Conservation (phyloP, 2,329 filamentous ascomycete genomes). For the Trichoderma sp. region DNA sequence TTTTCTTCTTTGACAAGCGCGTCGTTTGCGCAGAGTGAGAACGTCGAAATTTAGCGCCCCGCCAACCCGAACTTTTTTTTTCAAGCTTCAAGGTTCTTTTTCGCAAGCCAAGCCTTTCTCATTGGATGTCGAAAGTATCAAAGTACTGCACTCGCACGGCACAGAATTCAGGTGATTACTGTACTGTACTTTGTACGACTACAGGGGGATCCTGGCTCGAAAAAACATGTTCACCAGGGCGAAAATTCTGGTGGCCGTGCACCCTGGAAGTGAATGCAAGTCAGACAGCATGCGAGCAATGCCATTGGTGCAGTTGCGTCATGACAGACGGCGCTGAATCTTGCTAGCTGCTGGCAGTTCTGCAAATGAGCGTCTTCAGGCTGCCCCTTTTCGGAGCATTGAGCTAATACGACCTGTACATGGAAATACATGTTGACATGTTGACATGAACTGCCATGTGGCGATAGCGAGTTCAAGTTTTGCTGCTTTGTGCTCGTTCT, state of each 20-base stretch:
- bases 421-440: background rate
- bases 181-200: background rate
- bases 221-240: background rate
- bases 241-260: background rate
- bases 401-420: background rate
- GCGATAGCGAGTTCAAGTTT: background rate
- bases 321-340: background rate
- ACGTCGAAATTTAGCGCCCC: slow-evolving; percentile 5
- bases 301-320: slow-evolving; percentile 18
- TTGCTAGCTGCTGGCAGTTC: background rate
- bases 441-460: background rate
- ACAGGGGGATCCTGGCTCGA: slow-evolving; percentile 7
- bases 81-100: background rate
- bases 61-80: slow-evolving; percentile 5
- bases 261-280: slow-evolving; percentile 11
- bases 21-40: background rate
- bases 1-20: background rate
- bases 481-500: background rate
- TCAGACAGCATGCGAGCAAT: background rate
- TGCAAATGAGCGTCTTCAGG: slow-evolving; percentile 7
- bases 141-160: background rate
- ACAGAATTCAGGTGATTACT: background rate
- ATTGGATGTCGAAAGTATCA: background rate
- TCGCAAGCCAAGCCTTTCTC: background rate
- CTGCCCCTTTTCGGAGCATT: background rate